phyloP scores from a whole-genome alignment of 805 yeast genomes.

The Saccharomycopsis selenospora region DNA sequence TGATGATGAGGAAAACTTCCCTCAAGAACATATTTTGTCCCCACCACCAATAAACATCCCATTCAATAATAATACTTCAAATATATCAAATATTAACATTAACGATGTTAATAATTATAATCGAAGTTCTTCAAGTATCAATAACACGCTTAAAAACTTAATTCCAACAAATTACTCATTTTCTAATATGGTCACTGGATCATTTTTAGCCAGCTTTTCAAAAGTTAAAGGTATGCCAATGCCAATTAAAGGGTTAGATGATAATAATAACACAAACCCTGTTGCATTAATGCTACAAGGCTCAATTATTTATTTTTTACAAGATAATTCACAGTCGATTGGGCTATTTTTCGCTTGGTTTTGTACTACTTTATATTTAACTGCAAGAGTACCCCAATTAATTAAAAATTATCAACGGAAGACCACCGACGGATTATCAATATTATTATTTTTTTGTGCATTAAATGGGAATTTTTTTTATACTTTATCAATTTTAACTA shows the following conservation, averaged over 20 bases:
- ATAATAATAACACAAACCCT: not conserved
- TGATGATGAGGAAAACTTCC: slow-evolving; percentile 15
- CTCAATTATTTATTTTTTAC: slow-evolving; percentile 1
- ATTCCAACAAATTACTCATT: slow-evolving; percentile 9
- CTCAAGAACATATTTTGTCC: slow-evolving; percentile 16
- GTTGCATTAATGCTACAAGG: not conserved
- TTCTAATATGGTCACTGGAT: slow-evolving; percentile 19
- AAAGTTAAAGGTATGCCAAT: slow-evolving; percentile 17
- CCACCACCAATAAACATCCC: slow-evolving; percentile 1
- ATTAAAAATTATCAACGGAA: slow-evolving; percentile 68
- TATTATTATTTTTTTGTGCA: slow-evolving; percentile 73
- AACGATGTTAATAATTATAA: not conserved
- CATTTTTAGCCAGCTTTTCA: slow-evolving; percentile 18
- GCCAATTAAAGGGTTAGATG: not conserved
- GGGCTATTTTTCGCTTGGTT: slow-evolving; percentile 66
- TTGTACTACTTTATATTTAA: slow-evolving; percentile 66
- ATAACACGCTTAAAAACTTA: not conserved
- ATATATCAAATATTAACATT: not conserved
- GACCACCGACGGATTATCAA: slow-evolving; percentile 83
- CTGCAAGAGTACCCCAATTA: slow-evolving; percentile 81
- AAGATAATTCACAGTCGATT: slow-evolving; percentile 21
- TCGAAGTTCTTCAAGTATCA: not conserved
- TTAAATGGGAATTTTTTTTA: slow-evolving; percentile 72
- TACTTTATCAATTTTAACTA: slow-evolving; percentile 62
- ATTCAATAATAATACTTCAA: not conserved